A percentile compares a stretch with the other conserved stretches of the same genome.
These are phyloP conservation scores for Rutstroemia sp. DNA, from an alignment of 2,329 filamentous ascomycete genomes.

Conservation along the genomic window DNA sequence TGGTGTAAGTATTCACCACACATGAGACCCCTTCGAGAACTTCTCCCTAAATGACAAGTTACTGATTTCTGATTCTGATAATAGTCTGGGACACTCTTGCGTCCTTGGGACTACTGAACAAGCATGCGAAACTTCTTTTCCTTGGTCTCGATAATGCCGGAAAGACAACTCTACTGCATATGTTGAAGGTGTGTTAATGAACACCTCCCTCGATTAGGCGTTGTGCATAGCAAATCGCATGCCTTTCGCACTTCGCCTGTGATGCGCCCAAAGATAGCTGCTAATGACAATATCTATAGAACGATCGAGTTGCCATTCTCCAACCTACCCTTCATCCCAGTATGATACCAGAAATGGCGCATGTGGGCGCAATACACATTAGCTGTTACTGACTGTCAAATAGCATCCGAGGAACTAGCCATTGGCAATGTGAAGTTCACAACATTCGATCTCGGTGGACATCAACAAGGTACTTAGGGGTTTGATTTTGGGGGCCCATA, in stretches of 20 bases:
- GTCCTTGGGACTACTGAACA: slow-evolving; percentile 82
- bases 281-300: slow-evolving; percentile 42
- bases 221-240: slow-evolving; percentile 2
- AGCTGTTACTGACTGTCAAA: slow-evolving; percentile 19
- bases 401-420: slow-evolving; percentile 83
- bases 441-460: slow-evolving; percentile 87
- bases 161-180: slow-evolving; percentile 89
- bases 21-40: slow-evolving; percentile 2
- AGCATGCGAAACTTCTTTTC: slow-evolving; percentile 92
- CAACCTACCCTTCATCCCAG: slow-evolving; percentile 88
- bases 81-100: slow-evolving; percentile 85
- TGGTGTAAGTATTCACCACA: slow-evolving; percentile 63
- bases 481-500: slow-evolving; percentile 14
- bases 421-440: slow-evolving; percentile 94
- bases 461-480: slow-evolving; percentile 67
- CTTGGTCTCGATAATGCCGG: slow-evolving; percentile 90
- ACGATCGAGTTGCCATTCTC: slow-evolving; percentile 85
- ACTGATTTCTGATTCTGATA: slow-evolving; percentile 27
- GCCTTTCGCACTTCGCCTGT: not conserved
- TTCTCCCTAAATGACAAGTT: slow-evolving; percentile 10
- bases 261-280: slow-evolving; percentile 2
- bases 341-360: slow-evolving; percentile 33
- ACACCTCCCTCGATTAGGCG: not conserved
- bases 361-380: slow-evolving; percentile 12
- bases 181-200: slow-evolving; percentile 69